Base-by-base conservation (phyloP, 2,329 filamentous ascomycete species). In the Verruconis gallopava region DNA sequence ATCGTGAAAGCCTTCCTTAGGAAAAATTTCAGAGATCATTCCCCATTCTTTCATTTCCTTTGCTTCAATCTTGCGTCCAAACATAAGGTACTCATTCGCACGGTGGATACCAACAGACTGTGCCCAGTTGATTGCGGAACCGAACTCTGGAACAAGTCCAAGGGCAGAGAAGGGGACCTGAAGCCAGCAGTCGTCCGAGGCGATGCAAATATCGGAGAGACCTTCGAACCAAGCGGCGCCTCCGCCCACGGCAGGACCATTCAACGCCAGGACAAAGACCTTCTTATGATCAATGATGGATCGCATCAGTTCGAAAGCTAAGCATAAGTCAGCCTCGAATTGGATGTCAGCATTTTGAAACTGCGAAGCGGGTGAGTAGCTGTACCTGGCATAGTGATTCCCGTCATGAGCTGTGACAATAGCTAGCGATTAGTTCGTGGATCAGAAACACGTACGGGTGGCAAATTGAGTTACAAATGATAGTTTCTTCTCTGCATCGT, bases 151-250 rank as follows among this genome's bases (percentile, higher is more conserved):
- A 1, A 70, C 67, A 1, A 71, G 55, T 0, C 60, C 68, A 0
- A 70, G 58, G 0, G 66, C 64, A 4, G 51, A 60, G 51, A 71
- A 71, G 28, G 67, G 65, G 17, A 65, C 62, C 58, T 69, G 65
- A 0, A 71, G 57, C 51, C 64, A 71, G 2, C 62, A 57, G 4
- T 55, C 56, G 2, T 55, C 50, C 1, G 65, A 62, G 14, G 66
- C 67, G 9, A 70, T 55, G 2, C 69, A 57, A 2, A 71, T 68
- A 45, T 71, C 68, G 0, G 65, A 60, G 21, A 68, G 54, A 2
- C 67, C 68, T 4, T 58, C 53, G 48, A 71, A 70, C 67, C 67
- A 70, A 4, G 66, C 66, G n/a, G 66, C 67, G 9, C 68, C 67
- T 14, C 63, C 67, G n/a, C 67, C 68, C 9, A 71, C 65, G 4